phyloP scores from a whole-genome alignment of 2,329 filamentous ascomycete genomes.

The Pseudogymnoascus sp. region DNA sequence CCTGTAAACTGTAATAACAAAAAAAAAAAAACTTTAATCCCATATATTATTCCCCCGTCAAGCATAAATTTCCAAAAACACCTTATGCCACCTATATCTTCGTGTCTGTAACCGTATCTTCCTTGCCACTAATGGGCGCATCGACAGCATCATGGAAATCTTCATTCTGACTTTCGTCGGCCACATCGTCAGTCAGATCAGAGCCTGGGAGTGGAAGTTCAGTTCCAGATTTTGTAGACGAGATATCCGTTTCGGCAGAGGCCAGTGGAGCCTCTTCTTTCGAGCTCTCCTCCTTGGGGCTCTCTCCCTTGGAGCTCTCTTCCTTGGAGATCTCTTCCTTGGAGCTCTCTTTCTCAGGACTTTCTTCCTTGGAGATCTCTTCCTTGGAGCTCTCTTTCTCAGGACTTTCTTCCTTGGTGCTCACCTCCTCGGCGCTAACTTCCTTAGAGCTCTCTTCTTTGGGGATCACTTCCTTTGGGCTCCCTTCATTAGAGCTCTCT shows the following conservation, averaged over 20 bases:
- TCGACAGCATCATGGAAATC: neutral
- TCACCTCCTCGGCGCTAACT: no score
- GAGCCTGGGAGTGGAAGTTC: neutral
- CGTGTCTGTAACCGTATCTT: neutral
- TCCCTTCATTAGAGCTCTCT: neutral
- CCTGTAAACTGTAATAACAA: neutral
- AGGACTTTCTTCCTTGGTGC: no score
- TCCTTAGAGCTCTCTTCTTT: neutral
- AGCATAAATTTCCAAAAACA: neutral
- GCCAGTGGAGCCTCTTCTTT: neutral
- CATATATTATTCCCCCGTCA: slow-evolving; percentile 1
- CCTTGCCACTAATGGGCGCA: neutral
- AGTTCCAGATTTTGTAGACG: neutral
- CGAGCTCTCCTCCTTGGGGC: neutral
- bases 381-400: neutral
- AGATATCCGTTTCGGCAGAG: neutral
- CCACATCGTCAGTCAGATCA: neutral
- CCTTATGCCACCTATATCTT: neutral
- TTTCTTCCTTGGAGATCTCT: no score
- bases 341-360: neutral
- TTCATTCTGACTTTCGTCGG: neutral
- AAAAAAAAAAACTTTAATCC: neutral
- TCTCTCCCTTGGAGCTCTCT: no score
- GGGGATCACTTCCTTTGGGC: neutral
- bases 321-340: neutral